Base-by-base conservation (phyloP, 1,139 yeast genomes). In the Geotrichum carabidarum region DNA sequence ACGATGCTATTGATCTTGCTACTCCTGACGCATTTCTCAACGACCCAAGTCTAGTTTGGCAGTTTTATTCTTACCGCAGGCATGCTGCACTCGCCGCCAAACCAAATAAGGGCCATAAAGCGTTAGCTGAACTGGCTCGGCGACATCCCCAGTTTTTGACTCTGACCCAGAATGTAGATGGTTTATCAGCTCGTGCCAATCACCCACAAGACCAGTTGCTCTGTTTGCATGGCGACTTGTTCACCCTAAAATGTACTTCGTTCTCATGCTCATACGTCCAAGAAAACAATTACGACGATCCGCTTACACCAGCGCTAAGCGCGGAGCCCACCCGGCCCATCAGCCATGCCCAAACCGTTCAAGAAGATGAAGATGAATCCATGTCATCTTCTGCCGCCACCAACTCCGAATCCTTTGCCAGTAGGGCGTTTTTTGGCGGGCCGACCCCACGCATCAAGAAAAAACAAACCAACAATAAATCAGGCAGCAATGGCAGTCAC, bases 11-110 rank as follows among this genome's bases (percentile, higher is more conserved):
- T 47, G 96, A 89, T 63, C 73, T 89, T 52, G 95, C 95, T 6
- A 89, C 96, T 0, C 95, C 95, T 0, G 96, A 89, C 66, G 95
- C 96, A 4, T 89, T 89, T 66, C 80, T 82, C 57, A 75, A 77
- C 17, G 91, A 88, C 65, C 96, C 96, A 0, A 87, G 88, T 0
- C 74, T 88, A 27, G 96, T 89, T 3, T 89, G 96, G 96, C 93
- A 86, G 65, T 89, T 86, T 63, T 88, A 89, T 67, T 77, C 90
- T 7, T 80, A 82, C 70, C 72, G 95, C 58, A 68, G 96, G 51
- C 76, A 74, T 54, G 74, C 74, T 45, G 91, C 95, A 0, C 71
- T 87, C 53, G 69, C 71, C 48, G 90, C 93, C 0, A 69, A 68
- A 46, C 96, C 96, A 0, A 88, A 88, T 62, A 68, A 66, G 15